Evolutionary conservation across 2,329 filamentous ascomycete species (phyloP).

Genomic region (Phoma sp.): DNA sequence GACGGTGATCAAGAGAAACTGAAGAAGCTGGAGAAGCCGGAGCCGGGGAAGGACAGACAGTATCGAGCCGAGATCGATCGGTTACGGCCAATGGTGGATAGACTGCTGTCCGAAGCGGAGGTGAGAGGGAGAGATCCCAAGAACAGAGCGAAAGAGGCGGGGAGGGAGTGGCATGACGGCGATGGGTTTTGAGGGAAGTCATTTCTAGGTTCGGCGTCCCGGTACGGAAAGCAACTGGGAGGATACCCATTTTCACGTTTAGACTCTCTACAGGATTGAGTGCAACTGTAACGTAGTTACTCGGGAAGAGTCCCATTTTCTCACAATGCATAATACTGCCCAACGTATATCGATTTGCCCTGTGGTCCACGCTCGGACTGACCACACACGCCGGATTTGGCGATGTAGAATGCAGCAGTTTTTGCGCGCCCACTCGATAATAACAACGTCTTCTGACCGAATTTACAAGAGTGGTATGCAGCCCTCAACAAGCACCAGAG

Average conservation of each 20-base stretch:
- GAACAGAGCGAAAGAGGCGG: constrained; percentile 59
- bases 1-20: constrained; percentile 40
- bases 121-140: constrained; percentile 59
- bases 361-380: not conserved
- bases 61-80: constrained; percentile 54
- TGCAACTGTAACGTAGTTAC: not conserved
- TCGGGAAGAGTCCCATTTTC: not conserved
- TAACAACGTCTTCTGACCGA: not conserved
- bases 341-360: not conserved
- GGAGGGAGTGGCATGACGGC: constrained; percentile 61
- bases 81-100: constrained; percentile 52
- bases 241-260: not conserved
- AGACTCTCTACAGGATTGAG: not conserved
- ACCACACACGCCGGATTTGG: constrained; percentile 3
- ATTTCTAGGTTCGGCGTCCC: not conserved
- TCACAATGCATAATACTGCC: not conserved
- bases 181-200: constrained; percentile 57
- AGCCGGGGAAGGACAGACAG: constrained; percentile 52
- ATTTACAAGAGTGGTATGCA: not conserved
- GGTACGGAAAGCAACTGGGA: not conserved
- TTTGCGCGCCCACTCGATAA: not conserved
- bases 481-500: not conserved
- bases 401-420: constrained; percentile 6
- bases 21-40: constrained; percentile 40
- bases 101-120: constrained; percentile 53